These are phyloP conservation scores for Isochrysis galbana DNA, from an alignment of 78 protist species.

Conservation along the genomic window DNA sequence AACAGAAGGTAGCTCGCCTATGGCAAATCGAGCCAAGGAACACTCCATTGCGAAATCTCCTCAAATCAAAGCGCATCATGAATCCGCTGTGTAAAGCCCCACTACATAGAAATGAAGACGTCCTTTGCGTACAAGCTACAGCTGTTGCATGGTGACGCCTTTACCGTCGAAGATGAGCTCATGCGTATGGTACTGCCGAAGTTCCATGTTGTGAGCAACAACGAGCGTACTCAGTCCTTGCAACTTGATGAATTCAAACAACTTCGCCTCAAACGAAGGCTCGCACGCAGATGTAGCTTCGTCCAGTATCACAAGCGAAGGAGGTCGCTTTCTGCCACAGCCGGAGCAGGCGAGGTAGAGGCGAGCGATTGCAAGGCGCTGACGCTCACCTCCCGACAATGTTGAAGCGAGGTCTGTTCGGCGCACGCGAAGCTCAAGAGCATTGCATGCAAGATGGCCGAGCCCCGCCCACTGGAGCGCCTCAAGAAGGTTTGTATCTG, in stretches of 20 bases:
- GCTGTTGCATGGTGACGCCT: neutral
- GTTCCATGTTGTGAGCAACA: neutral
- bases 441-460: neutral
- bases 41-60: too few relatives aligned
- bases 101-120: too few relatives aligned
- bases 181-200: neutral
- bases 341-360: neutral
- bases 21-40: too few relatives aligned
- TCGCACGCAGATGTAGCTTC: neutral
- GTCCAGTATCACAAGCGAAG: neutral
- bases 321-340: neutral
- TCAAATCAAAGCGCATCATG: too few relatives aligned
- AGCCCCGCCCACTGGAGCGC: neutral
- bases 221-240: neutral
- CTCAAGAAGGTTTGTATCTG: neutral
- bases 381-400: constrained; percentile 2
- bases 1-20: too few relatives aligned
- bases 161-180: neutral
- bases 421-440: neutral
- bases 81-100: too few relatives aligned
- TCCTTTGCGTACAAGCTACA: too few relatives aligned
- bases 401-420: neutral
- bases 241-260: neutral
- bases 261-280: neutral
- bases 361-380: constrained; percentile 27